Percentiles rank a stretch among this genome's conserved stretches.
Conservation (phyloP, 2,329 filamentous ascomycete species). For the Scedosporium dehoogii region DNA sequence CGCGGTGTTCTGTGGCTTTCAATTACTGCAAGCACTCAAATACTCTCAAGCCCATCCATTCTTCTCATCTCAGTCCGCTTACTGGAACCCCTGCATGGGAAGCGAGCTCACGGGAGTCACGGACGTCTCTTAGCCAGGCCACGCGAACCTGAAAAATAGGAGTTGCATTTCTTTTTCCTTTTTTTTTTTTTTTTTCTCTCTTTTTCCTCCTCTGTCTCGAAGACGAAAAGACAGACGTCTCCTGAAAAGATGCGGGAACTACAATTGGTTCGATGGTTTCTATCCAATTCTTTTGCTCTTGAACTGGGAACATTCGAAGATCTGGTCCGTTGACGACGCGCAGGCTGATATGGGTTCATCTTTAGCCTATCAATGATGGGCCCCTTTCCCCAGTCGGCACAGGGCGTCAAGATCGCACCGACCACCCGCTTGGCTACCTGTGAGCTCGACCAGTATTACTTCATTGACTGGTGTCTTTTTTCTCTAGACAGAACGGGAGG, state of each 20-base stretch:
- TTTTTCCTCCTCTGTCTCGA: background rate
- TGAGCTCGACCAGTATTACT: background rate
- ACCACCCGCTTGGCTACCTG: background rate
- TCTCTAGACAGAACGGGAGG: background rate
- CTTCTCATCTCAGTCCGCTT: background rate
- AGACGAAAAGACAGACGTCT: background rate
- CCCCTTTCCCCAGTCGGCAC: slow-evolving; percentile 1
- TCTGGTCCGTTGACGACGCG: background rate
- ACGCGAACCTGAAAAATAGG: background rate
- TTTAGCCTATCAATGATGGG: slow-evolving; percentile 5
- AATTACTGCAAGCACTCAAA: background rate
- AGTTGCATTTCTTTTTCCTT: background rate
- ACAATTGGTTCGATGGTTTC: no score
- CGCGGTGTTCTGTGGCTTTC: background rate
- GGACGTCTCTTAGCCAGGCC: background rate
- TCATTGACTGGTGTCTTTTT: background rate
- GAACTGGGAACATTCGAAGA: background rate
- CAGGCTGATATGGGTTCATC: background rate
- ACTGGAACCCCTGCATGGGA: background rate
- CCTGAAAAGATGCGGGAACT: background rate
- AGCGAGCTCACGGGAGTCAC: background rate
- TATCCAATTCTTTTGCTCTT: background rate
- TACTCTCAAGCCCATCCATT: background rate
- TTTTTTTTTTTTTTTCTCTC: background rate
- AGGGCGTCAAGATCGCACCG: background rate